Evolutionary conservation across 1,284 basidiomycete species (phyloP).

Genomic region (Agaricales sp.): DNA sequence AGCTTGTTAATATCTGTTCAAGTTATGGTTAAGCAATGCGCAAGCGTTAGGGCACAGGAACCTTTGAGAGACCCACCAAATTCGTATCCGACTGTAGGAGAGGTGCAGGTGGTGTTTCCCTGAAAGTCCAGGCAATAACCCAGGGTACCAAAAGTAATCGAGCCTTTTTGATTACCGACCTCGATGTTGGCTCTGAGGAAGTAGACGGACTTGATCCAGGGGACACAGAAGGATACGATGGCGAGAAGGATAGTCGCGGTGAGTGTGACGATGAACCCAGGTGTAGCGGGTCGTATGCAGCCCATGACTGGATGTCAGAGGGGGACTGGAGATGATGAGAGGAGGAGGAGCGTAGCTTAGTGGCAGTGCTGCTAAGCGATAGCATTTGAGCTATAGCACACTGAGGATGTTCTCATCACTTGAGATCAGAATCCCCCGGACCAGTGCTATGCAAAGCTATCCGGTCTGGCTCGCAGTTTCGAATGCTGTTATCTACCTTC

Average conservation of each 20-base stretch:
- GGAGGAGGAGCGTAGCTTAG: not conserved
- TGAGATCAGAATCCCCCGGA: too few relatives aligned
- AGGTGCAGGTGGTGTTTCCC: slow-evolving; percentile 60
- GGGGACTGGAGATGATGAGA: not conserved
- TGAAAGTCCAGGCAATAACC: slow-evolving; percentile 67
- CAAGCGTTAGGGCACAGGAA: slow-evolving; percentile 2
- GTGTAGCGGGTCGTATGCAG: slow-evolving; percentile 66
- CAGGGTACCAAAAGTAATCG: slow-evolving; percentile 73
- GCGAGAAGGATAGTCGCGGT: slow-evolving; percentile 66
- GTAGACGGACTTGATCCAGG: slow-evolving; percentile 74
- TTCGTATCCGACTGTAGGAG: slow-evolving; percentile 71
- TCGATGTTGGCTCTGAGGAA: slow-evolving; percentile 71
- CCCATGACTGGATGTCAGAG: slow-evolving; percentile 30
- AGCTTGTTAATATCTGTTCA: slow-evolving; percentile 67
- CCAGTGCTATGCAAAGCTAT: too few relatives aligned
- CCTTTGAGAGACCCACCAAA: slow-evolving; percentile 45
- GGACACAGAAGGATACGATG: slow-evolving; percentile 80
- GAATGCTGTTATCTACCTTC: too few relatives aligned
- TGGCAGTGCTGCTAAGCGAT: not conserved
- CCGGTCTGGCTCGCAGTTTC: too few relatives aligned
- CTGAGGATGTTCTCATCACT: too few relatives aligned
- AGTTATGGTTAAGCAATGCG: slow-evolving; percentile 9
- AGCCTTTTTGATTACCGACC: slow-evolving; percentile 38
- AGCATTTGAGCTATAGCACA: too few relatives aligned
- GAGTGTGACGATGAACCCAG: slow-evolving; percentile 74